Base-by-base conservation (phyloP, 371 early-diverging fungal genomes). In the Haplosporangium sp. region DNA sequence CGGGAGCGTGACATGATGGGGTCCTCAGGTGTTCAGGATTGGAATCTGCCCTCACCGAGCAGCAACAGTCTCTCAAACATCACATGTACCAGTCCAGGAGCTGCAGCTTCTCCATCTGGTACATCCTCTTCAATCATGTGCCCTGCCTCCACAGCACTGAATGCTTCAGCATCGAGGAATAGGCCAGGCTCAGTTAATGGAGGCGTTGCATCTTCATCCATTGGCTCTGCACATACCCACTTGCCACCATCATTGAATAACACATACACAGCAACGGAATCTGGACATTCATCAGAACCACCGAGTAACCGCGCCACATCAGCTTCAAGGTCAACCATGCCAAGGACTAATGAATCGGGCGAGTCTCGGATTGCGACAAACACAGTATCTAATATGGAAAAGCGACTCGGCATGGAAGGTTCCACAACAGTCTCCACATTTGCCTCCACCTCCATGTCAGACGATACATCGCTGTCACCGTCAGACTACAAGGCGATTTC, bases 1-100 rank as follows among this genome's bases (percentile, higher is more conserved):
- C 41, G 71, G 45, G 71, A 70, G 21, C 43, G 60, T 21, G 71
- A 70, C 48, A 40, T 50, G 2, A 59, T 64, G 41, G 59, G 52
- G 13, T 43, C 66, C 12, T 58, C 66, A 20, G 13, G 42, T 7
- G 37, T 21, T 41, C 58, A 65, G 41, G 69, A 68, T 42, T 68
- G 62, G 62, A 61, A 12, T n/a, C 47, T 47, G 20, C 8, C 68
- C 13, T 36, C 69, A 1, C n/a, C 64, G 8, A 62, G 46, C 43
- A 59, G 7, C 18, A n/a, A 38, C 29, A 1, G n/a, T 21, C 10
- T 11, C 16, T 38, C 41, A 13, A 42, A 20, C 41, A 62, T 9
- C 67, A 68, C 55, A 37, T 36, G 46, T 10, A 14, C 61, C 7
- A 57, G 21, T 38, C 14, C 60, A n/a, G 38, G 13, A 7, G 18